phyloP scores from a whole-genome alignment of 345 rosid species.

The Eutrema japonicum region DNA sequence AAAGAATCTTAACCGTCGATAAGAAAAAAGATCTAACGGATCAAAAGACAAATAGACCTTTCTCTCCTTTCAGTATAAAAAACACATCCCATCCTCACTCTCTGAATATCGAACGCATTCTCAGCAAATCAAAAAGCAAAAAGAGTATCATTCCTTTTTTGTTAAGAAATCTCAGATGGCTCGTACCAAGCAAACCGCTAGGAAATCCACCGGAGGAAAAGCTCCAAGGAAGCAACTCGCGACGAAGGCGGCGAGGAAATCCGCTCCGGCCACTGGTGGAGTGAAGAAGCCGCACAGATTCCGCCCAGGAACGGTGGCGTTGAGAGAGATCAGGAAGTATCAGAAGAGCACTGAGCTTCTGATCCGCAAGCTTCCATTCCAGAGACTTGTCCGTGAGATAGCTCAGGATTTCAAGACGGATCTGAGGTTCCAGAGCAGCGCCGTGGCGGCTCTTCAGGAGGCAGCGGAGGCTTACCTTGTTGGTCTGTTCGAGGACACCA shows the following conservation, averaged over 20 bases:
- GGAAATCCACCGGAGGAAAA: constrained; percentile 68
- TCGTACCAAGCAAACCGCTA: constrained; percentile 68
- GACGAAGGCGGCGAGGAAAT: constrained; percentile 64
- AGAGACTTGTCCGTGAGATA: constrained; percentile 55
- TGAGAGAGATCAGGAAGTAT: constrained; percentile 39
- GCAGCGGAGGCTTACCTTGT: constrained; percentile 62
- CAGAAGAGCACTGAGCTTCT: constrained; percentile 41
- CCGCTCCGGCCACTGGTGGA: constrained; percentile 70
- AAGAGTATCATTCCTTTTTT: too few species aligned
- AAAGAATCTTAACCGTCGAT: constrained; percentile 21
- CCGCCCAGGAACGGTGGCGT: constrained; percentile 40
- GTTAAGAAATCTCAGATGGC: constrained; percentile 39
- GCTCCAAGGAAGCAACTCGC: constrained; percentile 69
- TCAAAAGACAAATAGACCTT: neutral
- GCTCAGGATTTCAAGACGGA: constrained; percentile 75
- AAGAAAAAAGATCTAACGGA: constrained; percentile 27
- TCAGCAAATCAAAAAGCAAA: neutral
- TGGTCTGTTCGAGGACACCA: constrained; percentile 61
- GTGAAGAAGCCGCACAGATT: constrained; percentile 64
- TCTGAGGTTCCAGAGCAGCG: constrained; percentile 65
- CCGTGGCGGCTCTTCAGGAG: constrained; percentile 64
- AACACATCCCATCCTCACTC: neutral
- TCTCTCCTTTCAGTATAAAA: constrained; percentile 8
- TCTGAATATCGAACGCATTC: neutral
- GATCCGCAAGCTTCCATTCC: constrained; percentile 40